Percentiles rank a stretch among this genome's conserved stretches.
Evolutionary conservation across 257 asterid species (phyloP).

Genomic region (Solanum lycopersicoides): DNA sequence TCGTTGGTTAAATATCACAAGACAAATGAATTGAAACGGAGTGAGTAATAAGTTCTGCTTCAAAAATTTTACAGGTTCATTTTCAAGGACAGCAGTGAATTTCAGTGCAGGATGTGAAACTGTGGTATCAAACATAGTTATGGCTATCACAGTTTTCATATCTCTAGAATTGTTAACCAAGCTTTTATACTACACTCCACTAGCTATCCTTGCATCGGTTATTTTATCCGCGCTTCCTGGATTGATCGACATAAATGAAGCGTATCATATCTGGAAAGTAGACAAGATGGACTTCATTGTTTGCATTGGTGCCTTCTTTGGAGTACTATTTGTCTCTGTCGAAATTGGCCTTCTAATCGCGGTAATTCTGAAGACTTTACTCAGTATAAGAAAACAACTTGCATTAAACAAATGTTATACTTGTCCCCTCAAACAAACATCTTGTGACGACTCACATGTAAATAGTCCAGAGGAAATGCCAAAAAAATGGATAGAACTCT

Average conservation of each 20-base stretch:
- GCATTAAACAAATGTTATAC: background rate
- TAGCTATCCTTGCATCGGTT: slow-evolving; percentile 61
- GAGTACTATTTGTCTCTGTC: slow-evolving; percentile 58
- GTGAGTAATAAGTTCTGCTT: background rate
- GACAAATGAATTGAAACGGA: background rate
- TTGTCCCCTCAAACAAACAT: background rate
- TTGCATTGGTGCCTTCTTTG: slow-evolving; percentile 47
- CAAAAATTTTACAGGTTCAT: slow-evolving; percentile 39
- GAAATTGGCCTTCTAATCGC: slow-evolving; percentile 68
- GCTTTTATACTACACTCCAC: slow-evolving; percentile 55
- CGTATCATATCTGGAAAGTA: slow-evolving; percentile 51
- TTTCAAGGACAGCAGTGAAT: slow-evolving; percentile 73
- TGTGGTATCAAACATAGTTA: slow-evolving; percentile 56
- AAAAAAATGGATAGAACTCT: background rate
- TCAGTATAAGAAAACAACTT: background rate
- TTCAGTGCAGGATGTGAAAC: slow-evolving; percentile 67
- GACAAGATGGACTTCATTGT: slow-evolving; percentile 59
- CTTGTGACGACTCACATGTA: background rate
- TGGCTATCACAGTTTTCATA: slow-evolving; percentile 55
- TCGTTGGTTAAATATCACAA: background rate
- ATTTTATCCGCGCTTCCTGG: slow-evolving; percentile 71
- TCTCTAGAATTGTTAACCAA: slow-evolving; percentile 39
- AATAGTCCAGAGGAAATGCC: background rate
- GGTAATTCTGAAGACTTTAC: slow-evolving; percentile 19
- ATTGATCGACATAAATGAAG: slow-evolving; percentile 43